phyloP scores from a whole-genome alignment of 1,139 yeast species.

The Schizosaccharomyces versatilis region DNA sequence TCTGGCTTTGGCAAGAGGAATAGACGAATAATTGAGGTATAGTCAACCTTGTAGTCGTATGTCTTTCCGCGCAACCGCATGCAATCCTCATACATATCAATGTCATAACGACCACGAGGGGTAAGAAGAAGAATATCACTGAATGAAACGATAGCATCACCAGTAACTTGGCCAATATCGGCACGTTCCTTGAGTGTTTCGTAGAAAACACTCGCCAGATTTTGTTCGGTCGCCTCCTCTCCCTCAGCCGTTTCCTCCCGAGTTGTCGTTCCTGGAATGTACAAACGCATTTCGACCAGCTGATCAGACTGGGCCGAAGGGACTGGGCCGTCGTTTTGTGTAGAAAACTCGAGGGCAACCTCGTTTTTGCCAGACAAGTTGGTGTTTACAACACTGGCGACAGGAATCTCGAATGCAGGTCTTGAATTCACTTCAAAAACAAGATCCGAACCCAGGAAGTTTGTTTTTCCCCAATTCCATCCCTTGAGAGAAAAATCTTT shows the following conservation, averaged over 20 bases:
- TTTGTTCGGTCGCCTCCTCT: conserved; percentile 15
- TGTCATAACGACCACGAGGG: conserved; percentile 93
- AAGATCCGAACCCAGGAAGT: conserved; percentile 77
- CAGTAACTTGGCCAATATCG: conserved; percentile 87
- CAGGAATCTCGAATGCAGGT: conserved; percentile 83
- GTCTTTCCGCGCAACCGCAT: conserved; percentile 91
- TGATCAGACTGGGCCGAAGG: conserved; percentile 31
- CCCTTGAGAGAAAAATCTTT: conserved; percentile 87
- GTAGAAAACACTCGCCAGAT: conserved; percentile 8
- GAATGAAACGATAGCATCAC: conserved; percentile 90
- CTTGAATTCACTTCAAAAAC: conserved; percentile 68
- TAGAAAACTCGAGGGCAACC: conserved; percentile 62
- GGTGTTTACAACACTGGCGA: conserved; percentile 57
- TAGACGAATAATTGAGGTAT: conserved; percentile 70
- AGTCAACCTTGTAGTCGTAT: conserved; percentile 86
- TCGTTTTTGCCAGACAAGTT: conserved; percentile 83
- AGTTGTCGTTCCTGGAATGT: conserved; percentile 61
- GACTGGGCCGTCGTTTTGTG: conserved; percentile 8
- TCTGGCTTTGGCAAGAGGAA: conserved; percentile 88
- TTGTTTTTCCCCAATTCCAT: conserved; percentile 96
- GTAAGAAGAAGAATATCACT: conserved; percentile 80
- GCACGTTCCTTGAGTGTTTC: conserved; percentile 86
- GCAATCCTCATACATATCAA: conserved; percentile 75
- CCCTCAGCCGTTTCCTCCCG: conserved; percentile 18
- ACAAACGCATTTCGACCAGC: conserved; percentile 79